phyloP scores from a whole-genome alignment of 1,139 yeast species.

The Kluyveromyces sp. region DNA sequence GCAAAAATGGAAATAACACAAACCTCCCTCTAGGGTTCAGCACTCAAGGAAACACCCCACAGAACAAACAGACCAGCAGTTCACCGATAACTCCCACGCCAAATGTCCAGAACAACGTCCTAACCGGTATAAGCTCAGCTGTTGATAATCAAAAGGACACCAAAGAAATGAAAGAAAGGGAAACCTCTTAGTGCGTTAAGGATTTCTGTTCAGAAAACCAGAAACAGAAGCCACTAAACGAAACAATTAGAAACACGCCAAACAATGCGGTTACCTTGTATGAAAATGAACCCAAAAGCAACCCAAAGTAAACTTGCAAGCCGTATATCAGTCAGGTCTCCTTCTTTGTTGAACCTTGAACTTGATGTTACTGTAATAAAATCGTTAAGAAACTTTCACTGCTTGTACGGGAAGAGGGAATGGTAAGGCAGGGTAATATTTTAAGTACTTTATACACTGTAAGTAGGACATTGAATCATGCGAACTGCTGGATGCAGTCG shows the following conservation, averaged over 20 bases:
- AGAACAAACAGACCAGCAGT: neutral
- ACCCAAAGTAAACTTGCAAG: neutral
- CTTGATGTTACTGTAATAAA: neutral
- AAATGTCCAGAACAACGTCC: neutral
- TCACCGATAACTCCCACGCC: neutral
- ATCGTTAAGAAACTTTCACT: neutral
- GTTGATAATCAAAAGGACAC: neutral
- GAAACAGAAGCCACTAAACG: neutral
- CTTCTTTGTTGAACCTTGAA: neutral
- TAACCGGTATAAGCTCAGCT: too few relatives aligned
- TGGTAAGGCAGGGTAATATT: neutral
- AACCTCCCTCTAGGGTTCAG: too few relatives aligned
- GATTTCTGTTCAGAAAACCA: neutral
- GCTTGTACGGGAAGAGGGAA: neutral
- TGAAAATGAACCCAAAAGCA: neutral
- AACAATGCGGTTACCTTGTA: neutral
- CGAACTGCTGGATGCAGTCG: slow-evolving; percentile 20
- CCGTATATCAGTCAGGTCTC: neutral
- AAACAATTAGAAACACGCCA: neutral
- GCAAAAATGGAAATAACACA: too few relatives aligned
- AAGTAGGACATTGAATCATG: neutral
- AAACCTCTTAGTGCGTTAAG: neutral
- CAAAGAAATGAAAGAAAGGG: neutral
- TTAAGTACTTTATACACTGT: neutral
- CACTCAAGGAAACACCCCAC: too few relatives aligned